phyloP scores from a whole-genome alignment of 768 basidiomycete species.

The Lactarius deliciosus region DNA sequence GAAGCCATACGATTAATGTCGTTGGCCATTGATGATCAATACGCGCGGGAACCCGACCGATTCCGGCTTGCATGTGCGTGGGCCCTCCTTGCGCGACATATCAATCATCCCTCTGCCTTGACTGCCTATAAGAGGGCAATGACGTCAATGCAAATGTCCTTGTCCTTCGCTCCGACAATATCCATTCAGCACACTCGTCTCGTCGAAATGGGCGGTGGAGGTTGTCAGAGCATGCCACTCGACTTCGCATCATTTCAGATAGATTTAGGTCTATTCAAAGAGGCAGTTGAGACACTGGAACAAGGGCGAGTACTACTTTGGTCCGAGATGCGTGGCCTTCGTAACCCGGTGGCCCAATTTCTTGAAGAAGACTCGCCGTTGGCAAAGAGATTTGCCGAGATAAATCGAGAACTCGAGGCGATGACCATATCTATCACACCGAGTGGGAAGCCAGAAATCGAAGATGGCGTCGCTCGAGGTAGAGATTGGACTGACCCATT shows the following conservation, averaged over 20 bases:
- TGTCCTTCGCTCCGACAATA: not conserved
- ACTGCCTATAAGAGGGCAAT: slow-evolving; percentile 1
- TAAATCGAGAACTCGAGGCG: not conserved
- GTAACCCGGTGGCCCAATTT: not conserved
- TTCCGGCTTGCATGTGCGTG: not conserved
- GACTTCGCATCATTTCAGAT: not conserved
- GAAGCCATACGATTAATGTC: not conserved
- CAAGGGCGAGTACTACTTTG: slow-evolving; percentile 2
- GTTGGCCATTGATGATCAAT: not conserved
- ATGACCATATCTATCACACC: not conserved
- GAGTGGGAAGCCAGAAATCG: not conserved
- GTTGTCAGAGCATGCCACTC: not conserved
- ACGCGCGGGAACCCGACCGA: not conserved
- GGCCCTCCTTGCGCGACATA: not conserved
- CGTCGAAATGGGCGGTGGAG: not conserved
- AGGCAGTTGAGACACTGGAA: slow-evolving; percentile 10
- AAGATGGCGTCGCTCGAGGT: not conserved
- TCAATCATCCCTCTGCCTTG: not conserved
- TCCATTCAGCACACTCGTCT: not conserved
- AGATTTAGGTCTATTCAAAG: not conserved
- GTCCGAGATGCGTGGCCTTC: not conserved
- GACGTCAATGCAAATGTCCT: not conserved
- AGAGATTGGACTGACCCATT: not conserved
- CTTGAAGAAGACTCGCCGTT: not conserved
- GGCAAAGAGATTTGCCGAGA: not conserved